These are phyloP conservation scores for Cladophialophora psammophila DNA, from an alignment of 2,329 filamentous ascomycete species.

Conservation along the genomic window DNA sequence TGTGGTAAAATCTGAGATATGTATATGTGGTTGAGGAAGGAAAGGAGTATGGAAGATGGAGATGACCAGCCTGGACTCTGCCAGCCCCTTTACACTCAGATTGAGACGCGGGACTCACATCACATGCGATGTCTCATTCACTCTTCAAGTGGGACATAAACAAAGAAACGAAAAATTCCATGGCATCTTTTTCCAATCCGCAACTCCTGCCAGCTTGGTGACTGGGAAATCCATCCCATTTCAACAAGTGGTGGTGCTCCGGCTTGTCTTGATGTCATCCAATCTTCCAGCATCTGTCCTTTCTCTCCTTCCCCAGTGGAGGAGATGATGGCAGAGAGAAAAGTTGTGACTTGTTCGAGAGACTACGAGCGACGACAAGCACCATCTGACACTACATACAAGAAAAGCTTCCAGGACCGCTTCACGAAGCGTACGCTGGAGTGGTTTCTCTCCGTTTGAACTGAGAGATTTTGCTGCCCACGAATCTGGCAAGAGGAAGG, in stretches of 20 bases:
- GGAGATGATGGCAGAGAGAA: not conserved
- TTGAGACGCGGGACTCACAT: not conserved
- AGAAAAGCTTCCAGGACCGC: not conserved
- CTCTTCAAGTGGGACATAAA: not conserved
- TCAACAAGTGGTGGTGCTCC: not conserved
- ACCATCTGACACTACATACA: not conserved
- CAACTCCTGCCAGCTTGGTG: not conserved
- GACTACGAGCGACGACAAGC: not conserved
- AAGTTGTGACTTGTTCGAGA: constrained; percentile 2
- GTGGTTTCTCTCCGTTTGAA: not conserved
- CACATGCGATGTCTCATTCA: not conserved
- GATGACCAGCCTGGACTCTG: not conserved
- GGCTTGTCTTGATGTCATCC: constrained; percentile 1
- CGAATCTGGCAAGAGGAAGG: not conserved
- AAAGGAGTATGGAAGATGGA: not conserved
- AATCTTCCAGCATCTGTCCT: not conserved
- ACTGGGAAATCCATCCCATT: not conserved
- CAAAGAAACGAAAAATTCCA: not conserved
- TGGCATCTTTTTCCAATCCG: not conserved
- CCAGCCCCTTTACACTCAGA: not conserved
- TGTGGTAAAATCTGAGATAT: not conserved
- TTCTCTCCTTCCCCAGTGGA: not conserved
- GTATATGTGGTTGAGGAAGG: not conserved
- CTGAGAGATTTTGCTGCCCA: not conserved
- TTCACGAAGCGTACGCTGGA: not conserved